phyloP scores from a whole-genome alignment of 2,329 filamentous ascomycete species.

The Colletotrichum sansevieriae region DNA sequence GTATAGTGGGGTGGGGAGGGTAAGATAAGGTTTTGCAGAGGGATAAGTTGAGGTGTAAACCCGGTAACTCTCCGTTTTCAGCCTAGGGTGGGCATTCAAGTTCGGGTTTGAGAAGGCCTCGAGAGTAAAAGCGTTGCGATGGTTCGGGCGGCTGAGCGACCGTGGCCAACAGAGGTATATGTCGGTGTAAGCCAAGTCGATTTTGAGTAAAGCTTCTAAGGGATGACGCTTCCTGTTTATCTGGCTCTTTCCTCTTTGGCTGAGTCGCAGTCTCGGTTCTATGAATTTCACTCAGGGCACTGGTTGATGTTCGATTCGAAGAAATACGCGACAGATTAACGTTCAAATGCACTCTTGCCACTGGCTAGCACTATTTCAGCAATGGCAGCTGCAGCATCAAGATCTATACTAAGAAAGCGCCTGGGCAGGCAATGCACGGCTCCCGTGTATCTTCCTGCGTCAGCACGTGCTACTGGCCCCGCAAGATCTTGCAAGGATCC shows the following conservation, averaged over 20 bases:
- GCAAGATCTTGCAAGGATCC: constrained; percentile 12
- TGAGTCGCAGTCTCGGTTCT: not conserved
- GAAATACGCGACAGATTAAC: constrained; percentile 16
- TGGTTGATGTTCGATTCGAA: constrained; percentile 13
- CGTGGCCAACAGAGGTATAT: constrained; percentile 14
- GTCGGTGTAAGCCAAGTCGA: not conserved
- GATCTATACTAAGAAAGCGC: no score
- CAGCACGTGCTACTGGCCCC: constrained; percentile 12
- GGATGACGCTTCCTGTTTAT: constrained; percentile 8
- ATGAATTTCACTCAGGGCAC: not conserved
- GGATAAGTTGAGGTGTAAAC: no score
- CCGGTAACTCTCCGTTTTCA: constrained; percentile 16
- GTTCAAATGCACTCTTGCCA: constrained; percentile 13
- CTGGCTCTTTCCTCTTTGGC: not conserved
- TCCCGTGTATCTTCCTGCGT: constrained; percentile 4
- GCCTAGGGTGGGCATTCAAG: constrained; percentile 4
- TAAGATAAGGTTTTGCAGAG: no score
- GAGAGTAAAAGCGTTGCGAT: not conserved
- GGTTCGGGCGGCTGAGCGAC: constrained; percentile 9
- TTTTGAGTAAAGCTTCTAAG: not conserved
- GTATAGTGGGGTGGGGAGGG: no score
- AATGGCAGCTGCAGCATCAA: constrained; percentile 12
- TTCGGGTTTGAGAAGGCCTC: not conserved
- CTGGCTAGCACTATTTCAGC: constrained; percentile 16
- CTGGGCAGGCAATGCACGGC: constrained; percentile 27